Percentiles rank a stretch among this genome's conserved stretches.
phyloP scores from a whole-genome alignment of 2,329 filamentous ascomycete genomes.

The Botrytis medusae region DNA sequence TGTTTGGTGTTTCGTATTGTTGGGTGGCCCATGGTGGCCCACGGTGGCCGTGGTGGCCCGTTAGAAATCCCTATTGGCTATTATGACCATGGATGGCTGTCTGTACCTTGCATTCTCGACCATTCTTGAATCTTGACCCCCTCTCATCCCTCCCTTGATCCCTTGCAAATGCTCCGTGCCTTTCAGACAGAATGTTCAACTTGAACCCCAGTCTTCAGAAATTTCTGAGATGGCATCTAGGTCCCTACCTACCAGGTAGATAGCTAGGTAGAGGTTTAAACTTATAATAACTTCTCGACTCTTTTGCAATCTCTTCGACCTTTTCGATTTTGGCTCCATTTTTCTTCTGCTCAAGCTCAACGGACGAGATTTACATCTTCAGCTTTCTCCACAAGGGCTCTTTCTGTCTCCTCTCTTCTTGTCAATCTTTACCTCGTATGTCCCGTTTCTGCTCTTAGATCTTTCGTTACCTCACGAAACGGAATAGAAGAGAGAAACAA shows the following conservation, averaged over 20 bases:
- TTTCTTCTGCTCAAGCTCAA: not conserved
- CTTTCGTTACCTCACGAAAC: not conserved
- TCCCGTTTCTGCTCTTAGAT: slow-evolving; percentile 10
- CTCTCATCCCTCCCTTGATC: not conserved
- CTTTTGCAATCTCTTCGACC: not conserved
- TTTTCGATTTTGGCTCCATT: not conserved
- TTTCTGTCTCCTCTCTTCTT: not conserved
- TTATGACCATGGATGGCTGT: not conserved
- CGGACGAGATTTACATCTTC: not conserved
- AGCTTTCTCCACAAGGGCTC: not conserved
- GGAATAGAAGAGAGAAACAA: not conserved
- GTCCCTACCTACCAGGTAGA: not conserved
- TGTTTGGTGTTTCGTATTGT: slow-evolving; percentile 2
- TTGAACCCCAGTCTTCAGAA: not conserved
- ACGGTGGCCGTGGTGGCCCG: not conserved
- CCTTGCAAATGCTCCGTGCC: not conserved
- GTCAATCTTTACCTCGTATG: slow-evolving; percentile 12
- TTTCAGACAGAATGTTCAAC: not conserved
- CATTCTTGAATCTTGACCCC: slow-evolving; percentile 2
- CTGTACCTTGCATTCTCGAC: slow-evolving; percentile 20
- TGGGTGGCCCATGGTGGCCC: not conserved
- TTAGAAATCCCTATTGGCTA: not conserved
- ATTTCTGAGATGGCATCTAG: not conserved
- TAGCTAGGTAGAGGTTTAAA: not conserved
- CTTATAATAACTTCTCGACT: not conserved